phyloP scores from a whole-genome alignment of 148 eudicot species.

The Simmondsia chinensis region DNA sequence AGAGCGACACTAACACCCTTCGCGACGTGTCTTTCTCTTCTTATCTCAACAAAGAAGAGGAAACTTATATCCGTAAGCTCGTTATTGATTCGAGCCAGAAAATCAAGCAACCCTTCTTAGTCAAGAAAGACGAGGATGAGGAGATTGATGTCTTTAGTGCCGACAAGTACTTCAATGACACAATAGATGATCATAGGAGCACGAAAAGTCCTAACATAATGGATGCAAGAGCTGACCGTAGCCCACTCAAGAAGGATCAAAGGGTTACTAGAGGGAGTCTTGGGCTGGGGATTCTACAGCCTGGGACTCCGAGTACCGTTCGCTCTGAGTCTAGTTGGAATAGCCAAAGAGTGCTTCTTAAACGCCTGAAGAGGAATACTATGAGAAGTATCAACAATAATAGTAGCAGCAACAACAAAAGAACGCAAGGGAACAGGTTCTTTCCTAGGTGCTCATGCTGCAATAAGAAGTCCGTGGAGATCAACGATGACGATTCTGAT shows the following conservation, averaged over 20 bases:
- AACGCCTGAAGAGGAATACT: constrained; percentile 5
- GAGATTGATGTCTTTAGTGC: constrained; percentile 71
- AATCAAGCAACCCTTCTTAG: too few species aligned
- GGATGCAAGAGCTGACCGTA: constrained; percentile 4
- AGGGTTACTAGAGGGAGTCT: too few species aligned
- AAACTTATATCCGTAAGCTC: constrained; percentile 20
- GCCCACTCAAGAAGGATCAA: too few species aligned
- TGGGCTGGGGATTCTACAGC: constrained; percentile 6
- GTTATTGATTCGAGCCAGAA: constrained; percentile 14
- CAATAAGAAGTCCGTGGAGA: constrained; percentile 40
- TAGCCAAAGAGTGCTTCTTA: constrained; percentile 48
- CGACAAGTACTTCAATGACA: constrained; percentile 54
- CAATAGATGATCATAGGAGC: constrained; percentile 9
- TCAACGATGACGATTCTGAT: constrained; percentile 8
- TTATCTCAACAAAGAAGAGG: constrained; percentile 39
- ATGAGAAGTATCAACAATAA: not conserved
- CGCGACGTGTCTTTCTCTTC: constrained; percentile 46
- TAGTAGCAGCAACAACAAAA: constrained; percentile 5
- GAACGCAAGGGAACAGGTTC: constrained; percentile 28
- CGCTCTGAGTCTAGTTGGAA: constrained; percentile 57
- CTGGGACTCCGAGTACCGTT: constrained; percentile 43
- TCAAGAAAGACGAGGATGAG: constrained; percentile 26
- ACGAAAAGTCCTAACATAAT: constrained; percentile 4
- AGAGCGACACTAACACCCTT: constrained; percentile 14
- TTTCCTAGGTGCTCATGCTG: constrained; percentile 41